These are phyloP conservation scores for Boletus vermiculosoides DNA, from an alignment of 768 basidiomycete species.

Conservation along the genomic window DNA sequence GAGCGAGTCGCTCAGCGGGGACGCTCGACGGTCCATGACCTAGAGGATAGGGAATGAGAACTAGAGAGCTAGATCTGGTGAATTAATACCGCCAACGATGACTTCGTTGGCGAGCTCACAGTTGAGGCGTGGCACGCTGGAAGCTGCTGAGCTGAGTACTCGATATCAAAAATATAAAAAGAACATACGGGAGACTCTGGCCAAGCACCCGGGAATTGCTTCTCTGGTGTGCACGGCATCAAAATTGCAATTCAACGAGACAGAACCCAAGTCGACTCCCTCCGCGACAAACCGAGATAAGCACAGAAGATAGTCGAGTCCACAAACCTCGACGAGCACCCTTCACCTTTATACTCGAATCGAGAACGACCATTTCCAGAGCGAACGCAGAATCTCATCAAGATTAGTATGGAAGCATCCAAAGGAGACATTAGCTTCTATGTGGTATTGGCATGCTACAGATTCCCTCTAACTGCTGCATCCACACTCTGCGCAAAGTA, in stretches of 20 bases:
- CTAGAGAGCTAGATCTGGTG: not conserved
- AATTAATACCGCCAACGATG: not conserved
- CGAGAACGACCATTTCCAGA: constrained; percentile 13
- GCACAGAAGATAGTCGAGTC: constrained; percentile 1
- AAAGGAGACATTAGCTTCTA: constrained; percentile 23
- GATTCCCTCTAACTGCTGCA: constrained; percentile 73
- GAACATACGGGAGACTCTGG: constrained; percentile 23
- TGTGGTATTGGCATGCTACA: constrained; percentile 44
- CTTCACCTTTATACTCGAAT: constrained; percentile 18
- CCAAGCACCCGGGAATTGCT: constrained; percentile 25
- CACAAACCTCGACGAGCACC: constrained; percentile 15
- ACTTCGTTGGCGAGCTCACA: constrained; percentile 4
- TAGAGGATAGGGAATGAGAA: constrained; percentile 1
- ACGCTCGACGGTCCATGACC: constrained; percentile 17
- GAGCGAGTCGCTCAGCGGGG: constrained; percentile 11
- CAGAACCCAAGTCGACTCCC: too few relatives aligned
- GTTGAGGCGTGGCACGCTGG: not conserved
- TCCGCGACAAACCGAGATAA: not conserved
- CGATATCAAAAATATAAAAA: not conserved
- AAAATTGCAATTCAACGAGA: constrained; percentile 17
- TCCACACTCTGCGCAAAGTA: constrained; percentile 89
- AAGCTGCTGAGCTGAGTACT: not conserved
- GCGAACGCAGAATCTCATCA: constrained; percentile 15
- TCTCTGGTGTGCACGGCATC: constrained; percentile 22
- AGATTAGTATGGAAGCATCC: constrained; percentile 25